Evolutionary conservation across 1,139 yeast genomes (phyloP).

Genomic region (Nakaseomyces bracarensis): DNA sequence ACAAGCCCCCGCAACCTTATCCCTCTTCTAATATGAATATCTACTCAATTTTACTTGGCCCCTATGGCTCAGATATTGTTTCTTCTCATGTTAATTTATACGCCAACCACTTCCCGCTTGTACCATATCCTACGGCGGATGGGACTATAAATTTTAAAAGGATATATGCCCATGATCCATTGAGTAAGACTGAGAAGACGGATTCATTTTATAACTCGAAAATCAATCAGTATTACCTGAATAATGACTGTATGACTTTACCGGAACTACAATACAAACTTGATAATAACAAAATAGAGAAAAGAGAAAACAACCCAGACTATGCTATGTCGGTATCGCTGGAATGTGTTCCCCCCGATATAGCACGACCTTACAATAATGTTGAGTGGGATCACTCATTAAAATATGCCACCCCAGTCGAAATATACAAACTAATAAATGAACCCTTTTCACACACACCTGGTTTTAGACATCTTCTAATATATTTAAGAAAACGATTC

Average conservation of each 20-base stretch:
- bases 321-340: constrained; percentile 22
- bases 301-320: neutral
- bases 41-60: constrained; percentile 26
- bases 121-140: constrained; percentile 19
- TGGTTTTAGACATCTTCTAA: constrained; percentile 76
- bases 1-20: constrained; percentile 16
- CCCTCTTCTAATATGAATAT: constrained; percentile 19
- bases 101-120: constrained; percentile 25
- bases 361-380: constrained; percentile 16
- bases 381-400: constrained; percentile 32
- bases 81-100: constrained; percentile 22
- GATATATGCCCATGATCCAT: constrained; percentile 15
- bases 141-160: constrained; percentile 20
- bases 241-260: constrained; percentile 17
- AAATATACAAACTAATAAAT: constrained; percentile 65
- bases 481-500: constrained; percentile 66
- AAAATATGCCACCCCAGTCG: constrained; percentile 60
- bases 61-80: constrained; percentile 19
- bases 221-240: constrained; percentile 25
- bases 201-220: constrained; percentile 5
- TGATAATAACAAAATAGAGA: neutral
- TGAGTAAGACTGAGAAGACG: constrained; percentile 12
- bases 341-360: constrained; percentile 22
- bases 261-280: constrained; percentile 20
- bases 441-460: constrained; percentile 83